phyloP scores from a whole-genome alignment of 306 rosid genomes.

The Astragalus membranaceus region DNA sequence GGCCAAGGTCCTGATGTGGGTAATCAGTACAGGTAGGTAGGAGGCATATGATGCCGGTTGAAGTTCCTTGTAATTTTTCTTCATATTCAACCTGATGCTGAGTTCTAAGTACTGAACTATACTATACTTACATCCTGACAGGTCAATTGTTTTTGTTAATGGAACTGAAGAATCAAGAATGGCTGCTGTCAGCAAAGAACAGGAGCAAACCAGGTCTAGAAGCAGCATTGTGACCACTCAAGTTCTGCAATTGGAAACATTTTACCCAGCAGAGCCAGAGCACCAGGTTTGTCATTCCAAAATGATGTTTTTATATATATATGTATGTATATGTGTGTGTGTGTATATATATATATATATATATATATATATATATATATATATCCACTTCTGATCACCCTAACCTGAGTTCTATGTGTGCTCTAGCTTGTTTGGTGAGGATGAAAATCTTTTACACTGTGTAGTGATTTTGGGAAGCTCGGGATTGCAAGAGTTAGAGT shows the following conservation, averaged over 20 bases:
- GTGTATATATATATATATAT: too few relatives aligned
- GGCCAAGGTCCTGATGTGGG: slow-evolving; percentile 99
- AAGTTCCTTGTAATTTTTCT: background rate
- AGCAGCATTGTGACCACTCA: slow-evolving; percentile 75
- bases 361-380: background rate
- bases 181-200: slow-evolving; percentile 76
- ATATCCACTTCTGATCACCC: background rate
- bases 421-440: background rate
- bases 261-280: slow-evolving; percentile 81
- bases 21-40: slow-evolving; percentile 78
- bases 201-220: slow-evolving; percentile 74
- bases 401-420: background rate
- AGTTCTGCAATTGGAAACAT: slow-evolving; percentile 60
- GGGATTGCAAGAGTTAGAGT: background rate
- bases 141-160: slow-evolving; percentile 78
- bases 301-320: background rate
- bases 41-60: slow-evolving; percentile 10
- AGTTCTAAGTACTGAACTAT: background rate
- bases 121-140: slow-evolving; percentile 23
- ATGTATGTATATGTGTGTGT: too few relatives aligned
- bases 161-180: slow-evolving; percentile 79
- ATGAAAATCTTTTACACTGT: background rate
- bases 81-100: slow-evolving; percentile 2
- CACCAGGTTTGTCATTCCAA: slow-evolving; percentile 62
- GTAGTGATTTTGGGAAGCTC: background rate